Conservation (phyloP, 192 early-diverging fungal species). For the Podochytrium sp. region DNA sequence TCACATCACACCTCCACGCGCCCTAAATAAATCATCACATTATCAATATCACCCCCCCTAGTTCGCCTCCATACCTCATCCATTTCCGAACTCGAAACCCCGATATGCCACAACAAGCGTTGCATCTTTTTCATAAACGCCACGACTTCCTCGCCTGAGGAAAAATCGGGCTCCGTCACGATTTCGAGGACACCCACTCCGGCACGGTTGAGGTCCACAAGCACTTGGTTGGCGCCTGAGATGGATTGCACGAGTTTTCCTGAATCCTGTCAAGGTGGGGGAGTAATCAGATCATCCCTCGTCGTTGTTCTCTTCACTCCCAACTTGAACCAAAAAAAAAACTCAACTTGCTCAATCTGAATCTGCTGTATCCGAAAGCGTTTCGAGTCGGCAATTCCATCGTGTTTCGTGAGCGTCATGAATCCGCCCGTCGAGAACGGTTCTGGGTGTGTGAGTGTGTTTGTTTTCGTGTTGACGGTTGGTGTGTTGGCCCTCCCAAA, state of each 20-base stretch:
- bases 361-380: constrained; percentile 79
- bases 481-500: neutral
- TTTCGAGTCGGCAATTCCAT: constrained; percentile 57
- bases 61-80: constrained; percentile 78
- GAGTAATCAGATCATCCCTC: neutral
- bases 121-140: constrained; percentile 80
- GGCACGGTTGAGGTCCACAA: constrained; percentile 86
- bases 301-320: no score
- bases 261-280: constrained; percentile 61
- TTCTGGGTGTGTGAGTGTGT: constrained; percentile 17
- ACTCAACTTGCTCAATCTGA: constrained; percentile 80
- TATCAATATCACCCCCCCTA: neutral
- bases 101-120: constrained; percentile 67
- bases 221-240: constrained; percentile 53
- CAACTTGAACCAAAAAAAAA: neutral
- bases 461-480: neutral
- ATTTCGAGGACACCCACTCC: constrained; percentile 90
- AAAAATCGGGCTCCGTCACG: constrained; percentile 85
- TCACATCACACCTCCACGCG: constrained; percentile 89
- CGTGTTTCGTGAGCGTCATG: constrained; percentile 57
- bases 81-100: constrained; percentile 79
- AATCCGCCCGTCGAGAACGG: constrained; percentile 80
- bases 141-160: constrained; percentile 75
- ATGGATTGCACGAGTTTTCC: constrained; percentile 69
- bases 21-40: constrained; percentile 46